Conservation (phyloP, 306 rosid genomes). For the Prunus salicina region DNA sequence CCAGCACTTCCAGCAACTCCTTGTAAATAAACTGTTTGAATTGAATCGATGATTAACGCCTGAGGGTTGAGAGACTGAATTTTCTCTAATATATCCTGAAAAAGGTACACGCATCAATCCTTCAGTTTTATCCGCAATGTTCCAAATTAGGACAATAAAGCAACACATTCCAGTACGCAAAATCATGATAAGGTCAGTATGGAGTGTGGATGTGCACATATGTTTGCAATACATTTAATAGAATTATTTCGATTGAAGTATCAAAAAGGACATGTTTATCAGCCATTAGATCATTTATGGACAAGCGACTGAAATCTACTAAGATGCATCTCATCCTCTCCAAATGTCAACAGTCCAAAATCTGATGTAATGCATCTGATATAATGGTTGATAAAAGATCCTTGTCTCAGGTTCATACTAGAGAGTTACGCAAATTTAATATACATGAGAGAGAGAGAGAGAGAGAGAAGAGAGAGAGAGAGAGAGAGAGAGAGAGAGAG, state of each 20-base stretch:
- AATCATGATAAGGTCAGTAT: neutral
- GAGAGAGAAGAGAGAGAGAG: no score
- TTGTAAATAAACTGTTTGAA: slow-evolving; percentile 81
- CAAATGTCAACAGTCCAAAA: neutral
- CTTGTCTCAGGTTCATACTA: neutral
- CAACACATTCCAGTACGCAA: neutral
- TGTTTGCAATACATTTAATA: neutral
- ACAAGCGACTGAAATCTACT: neutral
- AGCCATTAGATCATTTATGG: neutral
- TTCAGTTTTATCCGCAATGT: slow-evolving; percentile 12
- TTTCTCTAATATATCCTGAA: slow-evolving; percentile 78
- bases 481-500: no score
- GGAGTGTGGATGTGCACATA: neutral
- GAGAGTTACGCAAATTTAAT: neutral
- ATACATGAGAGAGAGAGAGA: neutral
- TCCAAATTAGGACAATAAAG: slow-evolving; percentile 12
- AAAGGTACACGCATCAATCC: slow-evolving; percentile 21
- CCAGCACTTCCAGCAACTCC: slow-evolving; percentile 80
- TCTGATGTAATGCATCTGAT: neutral
- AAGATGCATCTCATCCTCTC: neutral
- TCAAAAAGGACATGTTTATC: neutral
- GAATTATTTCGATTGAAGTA: neutral
- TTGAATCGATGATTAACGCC: slow-evolving; percentile 79
- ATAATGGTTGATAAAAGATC: neutral
- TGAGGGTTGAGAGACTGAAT: slow-evolving; percentile 58